Base-by-base conservation (phyloP, 2,329 filamentous ascomycete genomes). In the Drechmeria coniospora region DNA sequence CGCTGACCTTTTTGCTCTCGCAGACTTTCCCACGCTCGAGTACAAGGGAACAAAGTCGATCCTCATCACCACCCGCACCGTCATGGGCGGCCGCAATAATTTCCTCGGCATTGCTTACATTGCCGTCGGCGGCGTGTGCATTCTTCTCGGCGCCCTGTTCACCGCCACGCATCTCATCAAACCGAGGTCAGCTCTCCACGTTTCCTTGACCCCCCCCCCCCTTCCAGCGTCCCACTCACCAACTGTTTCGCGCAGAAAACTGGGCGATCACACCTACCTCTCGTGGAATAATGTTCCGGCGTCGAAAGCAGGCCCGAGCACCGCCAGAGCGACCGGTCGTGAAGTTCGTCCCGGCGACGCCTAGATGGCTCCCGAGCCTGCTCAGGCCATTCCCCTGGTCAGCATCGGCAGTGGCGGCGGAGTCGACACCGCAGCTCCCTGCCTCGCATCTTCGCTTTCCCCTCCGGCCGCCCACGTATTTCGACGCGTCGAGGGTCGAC, bases 91-190 rank as follows among this genome's bases (percentile, higher is more conserved):
- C 41, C 81, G 79, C 46, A 98, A 98, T 51, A 79, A 82, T 15
- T 95, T 94, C 65, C 69, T 95, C 28, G 90, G 90, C 25, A 98
- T 98, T 41, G 84, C 86, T 21, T 98, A 95, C 54, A 66, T 95
- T 16, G 83, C 92, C 11, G 83, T 98, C 8, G 87, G 86, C 31
- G 90, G 87, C 26, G 66, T 95, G 33, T 98, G 90, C 58, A 78
- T 98, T 41, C 50, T 94, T 16, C 70, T 98, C 7, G 90, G 90
- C 27, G 72, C 73, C 15, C 50, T 95, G 30, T 98, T 98, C 57
- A 86, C 87, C 19, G 67, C 83, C 35, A 86, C 83, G 1, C 86
- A 95, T 57, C 65, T 95, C 37, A 74, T 98, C 54, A 86, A 80
- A 50, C 90, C 90, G 36, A 78, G 81, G 81, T 83, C 61, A 46